Evolutionary conservation across 225 moss, liverwort and hornwort genomes (phyloP).

Genomic region (Polytrichum commune): DNA sequence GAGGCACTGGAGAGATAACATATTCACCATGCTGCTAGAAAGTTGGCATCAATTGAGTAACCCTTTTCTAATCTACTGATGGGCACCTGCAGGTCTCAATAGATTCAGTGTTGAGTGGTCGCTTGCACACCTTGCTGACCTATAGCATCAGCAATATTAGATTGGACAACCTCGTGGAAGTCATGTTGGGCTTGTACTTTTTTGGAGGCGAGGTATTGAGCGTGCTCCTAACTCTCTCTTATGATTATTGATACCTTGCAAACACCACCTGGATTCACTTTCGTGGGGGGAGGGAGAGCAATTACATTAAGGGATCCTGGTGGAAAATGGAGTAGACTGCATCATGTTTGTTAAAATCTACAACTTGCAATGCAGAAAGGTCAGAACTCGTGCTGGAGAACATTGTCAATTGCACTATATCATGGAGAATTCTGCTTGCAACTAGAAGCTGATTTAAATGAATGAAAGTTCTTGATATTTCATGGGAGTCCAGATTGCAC

Average conservation of each 20-base stretch:
- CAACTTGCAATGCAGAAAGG: too few relatives aligned
- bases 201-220: constrained; percentile 34
- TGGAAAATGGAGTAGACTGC: not conserved
- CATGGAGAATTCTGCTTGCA: not conserved
- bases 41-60: too few relatives aligned
- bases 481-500: constrained; percentile 31
- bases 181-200: constrained; percentile 39
- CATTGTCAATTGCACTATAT: not conserved
- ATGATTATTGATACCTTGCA: not conserved
- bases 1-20: not conserved
- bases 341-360: too few relatives aligned
- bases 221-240: not conserved
- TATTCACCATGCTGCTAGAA: too few relatives aligned
- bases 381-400: not conserved
- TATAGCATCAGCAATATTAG: constrained; percentile 43
- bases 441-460: not conserved
- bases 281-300: not conserved
- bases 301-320: too few relatives aligned
- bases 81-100: constrained; percentile 21
- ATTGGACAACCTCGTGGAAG: constrained; percentile 37
- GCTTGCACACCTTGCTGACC: constrained; percentile 34
- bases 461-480: not conserved
- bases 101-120: constrained; percentile 31
- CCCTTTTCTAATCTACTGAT: too few relatives aligned
- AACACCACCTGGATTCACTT: not conserved